Conservation (phyloP, 2,329 filamentous ascomycete species). For the Stachybotrys chlorohalonatus region DNA sequence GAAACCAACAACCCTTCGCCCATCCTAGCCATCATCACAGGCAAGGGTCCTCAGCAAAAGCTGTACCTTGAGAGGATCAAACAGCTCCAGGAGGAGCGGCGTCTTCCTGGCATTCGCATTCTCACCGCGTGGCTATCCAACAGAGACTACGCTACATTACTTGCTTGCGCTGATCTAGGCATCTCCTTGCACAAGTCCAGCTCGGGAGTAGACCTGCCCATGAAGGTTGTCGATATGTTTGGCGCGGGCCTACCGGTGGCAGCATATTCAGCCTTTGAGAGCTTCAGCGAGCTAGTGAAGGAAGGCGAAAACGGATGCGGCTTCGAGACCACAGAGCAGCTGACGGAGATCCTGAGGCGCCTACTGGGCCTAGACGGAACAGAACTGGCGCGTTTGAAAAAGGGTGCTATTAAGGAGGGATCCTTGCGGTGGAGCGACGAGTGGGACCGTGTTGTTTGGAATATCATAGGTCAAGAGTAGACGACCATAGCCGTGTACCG, state of each 20-base stretch:
- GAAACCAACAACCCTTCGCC: constrained; percentile 37
- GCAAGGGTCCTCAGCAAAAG: constrained; percentile 78
- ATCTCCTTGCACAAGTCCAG: constrained; percentile 89
- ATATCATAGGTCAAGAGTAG: constrained; percentile 9
- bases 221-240: constrained; percentile 99
- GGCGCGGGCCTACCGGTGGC: constrained; percentile 85
- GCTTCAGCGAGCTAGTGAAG: constrained; percentile 82
- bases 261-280: constrained; percentile 78
- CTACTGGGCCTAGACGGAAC: constrained; percentile 48
- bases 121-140: constrained; percentile 78
- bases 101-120: constrained; percentile 62
- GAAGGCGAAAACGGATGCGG: constrained; percentile 82
- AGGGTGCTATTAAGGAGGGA: constrained; percentile 67
- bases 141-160: constrained; percentile 72
- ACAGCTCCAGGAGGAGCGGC: constrained; percentile 48
- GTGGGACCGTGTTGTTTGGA: constrained; percentile 77
- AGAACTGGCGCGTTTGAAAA: constrained; percentile 52
- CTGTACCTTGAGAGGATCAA: constrained; percentile 62
- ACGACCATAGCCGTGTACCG: background rate
- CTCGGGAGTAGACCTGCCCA: constrained; percentile 90
- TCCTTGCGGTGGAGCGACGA: constrained; percentile 80
- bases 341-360: constrained; percentile 53
- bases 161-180: constrained; percentile 80
- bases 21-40: constrained; percentile 86
- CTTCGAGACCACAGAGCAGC: constrained; percentile 62